Conservation (phyloP, 2,329 filamentous ascomycete genomes). For the Clarireedia monteithiana region DNA sequence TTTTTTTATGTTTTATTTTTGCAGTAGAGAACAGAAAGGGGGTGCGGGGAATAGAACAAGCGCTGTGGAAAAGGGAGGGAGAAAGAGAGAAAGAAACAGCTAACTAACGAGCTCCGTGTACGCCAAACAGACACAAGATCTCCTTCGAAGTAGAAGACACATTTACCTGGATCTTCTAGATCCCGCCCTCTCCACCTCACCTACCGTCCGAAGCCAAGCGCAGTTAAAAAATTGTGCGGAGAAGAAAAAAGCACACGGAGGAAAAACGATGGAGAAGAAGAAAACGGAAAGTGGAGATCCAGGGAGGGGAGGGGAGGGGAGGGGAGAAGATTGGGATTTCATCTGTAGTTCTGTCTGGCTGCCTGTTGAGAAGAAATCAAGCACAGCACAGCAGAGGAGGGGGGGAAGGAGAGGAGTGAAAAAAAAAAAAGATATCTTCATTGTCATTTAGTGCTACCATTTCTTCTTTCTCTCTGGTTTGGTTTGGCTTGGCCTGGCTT, state of each 20-base stretch:
- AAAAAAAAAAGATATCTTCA: too few species aligned
- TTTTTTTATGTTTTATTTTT: not conserved
- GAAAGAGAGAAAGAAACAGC: too few species aligned
- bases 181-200: not conserved
- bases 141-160: slow-evolving; percentile 54
- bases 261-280: not conserved
- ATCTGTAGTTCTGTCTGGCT: too few species aligned
- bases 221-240: not conserved
- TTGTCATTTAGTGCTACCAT: too few species aligned
- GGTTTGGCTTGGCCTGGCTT: too few species aligned
- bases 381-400: too few species aligned
- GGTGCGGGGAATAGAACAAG: not conserved
- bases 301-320: not conserved
- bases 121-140: slow-evolving; percentile 34
- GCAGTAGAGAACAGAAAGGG: not conserved
- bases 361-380: too few species aligned
- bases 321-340: not conserved
- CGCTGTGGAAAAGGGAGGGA: slow-evolving; percentile 8
- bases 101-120: too few species aligned
- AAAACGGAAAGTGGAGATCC: not conserved
- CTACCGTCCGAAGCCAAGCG: not conserved
- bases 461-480: too few species aligned
- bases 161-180: slow-evolving; percentile 50
- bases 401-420: too few species aligned
- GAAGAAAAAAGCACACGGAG: not conserved